phyloP scores from a whole-genome alignment of 2,329 filamentous ascomycete species.

The Epichloe brachyelytri region DNA sequence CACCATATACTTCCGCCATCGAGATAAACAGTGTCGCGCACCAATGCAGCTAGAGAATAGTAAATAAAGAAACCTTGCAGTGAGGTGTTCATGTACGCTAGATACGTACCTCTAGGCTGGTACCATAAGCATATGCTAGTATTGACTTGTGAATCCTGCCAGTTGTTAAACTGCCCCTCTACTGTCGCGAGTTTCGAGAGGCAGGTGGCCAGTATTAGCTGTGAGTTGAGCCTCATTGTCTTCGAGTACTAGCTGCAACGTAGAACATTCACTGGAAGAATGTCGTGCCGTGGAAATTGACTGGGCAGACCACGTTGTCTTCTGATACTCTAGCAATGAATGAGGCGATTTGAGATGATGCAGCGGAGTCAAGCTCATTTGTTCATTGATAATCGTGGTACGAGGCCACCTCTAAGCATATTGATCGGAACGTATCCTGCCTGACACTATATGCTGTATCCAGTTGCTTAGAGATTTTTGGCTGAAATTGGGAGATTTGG shows the following conservation, averaged over 20 bases:
- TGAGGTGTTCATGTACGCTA: neutral
- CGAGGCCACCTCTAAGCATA: neutral
- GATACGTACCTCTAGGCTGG: slow-evolving; percentile 26
- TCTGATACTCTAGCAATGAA: neutral
- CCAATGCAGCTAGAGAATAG: slow-evolving; percentile 32
- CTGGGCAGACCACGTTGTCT: neutral
- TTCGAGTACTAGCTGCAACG: neutral
- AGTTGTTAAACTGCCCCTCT: slow-evolving; percentile 31
- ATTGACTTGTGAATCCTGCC: slow-evolving; percentile 39
- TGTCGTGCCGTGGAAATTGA: neutral
- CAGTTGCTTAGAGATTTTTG: neutral
- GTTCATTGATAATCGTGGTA: neutral
- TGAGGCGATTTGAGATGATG: neutral
- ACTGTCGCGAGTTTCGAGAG: slow-evolving; percentile 8
- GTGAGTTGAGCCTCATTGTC: slow-evolving; percentile 10
- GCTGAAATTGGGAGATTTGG: no score
- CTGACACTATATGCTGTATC: neutral
- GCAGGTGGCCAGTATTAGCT: slow-evolving; percentile 9
- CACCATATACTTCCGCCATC: slow-evolving; percentile 49
- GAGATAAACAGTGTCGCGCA: slow-evolving; percentile 51
- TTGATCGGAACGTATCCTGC: neutral
- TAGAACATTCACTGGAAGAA: neutral
- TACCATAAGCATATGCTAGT: slow-evolving; percentile 48
- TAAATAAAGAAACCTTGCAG: neutral
- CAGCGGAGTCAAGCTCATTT: neutral